These are phyloP conservation scores for Periconia sp. DNA, from an alignment of 2,329 filamentous ascomycete genomes.

Conservation along the genomic window DNA sequence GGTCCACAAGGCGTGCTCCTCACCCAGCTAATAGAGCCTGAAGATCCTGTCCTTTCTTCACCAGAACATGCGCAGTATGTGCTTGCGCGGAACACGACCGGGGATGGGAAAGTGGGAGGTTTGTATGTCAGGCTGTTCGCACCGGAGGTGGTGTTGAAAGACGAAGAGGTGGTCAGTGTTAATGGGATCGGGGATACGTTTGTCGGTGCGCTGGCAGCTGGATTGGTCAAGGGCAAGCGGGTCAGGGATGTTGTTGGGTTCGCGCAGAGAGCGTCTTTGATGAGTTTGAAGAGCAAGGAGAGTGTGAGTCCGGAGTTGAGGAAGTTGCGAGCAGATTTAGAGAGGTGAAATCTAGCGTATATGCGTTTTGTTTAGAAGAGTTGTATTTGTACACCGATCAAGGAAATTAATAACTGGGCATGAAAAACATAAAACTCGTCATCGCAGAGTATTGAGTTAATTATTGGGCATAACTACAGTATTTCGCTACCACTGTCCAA, in stretches of 20 bases:
- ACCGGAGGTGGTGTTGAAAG: slow-evolving; percentile 61
- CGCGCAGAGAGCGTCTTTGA: slow-evolving; percentile 77
- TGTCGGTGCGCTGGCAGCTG: slow-evolving; percentile 79
- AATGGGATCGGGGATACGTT: slow-evolving; percentile 96
- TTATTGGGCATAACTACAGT: no score
- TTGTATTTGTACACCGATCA: background rate
- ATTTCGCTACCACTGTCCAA: no score
- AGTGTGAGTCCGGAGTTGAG: slow-evolving; percentile 66
- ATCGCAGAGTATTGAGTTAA: no score
- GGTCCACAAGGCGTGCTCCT: slow-evolving; percentile 75
- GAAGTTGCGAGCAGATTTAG: slow-evolving; percentile 16
- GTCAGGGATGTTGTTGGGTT: slow-evolving; percentile 69
- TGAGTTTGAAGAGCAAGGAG: slow-evolving; percentile 74
- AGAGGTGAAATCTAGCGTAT: background rate
- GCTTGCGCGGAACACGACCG: slow-evolving; percentile 59
- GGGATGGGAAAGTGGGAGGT: slow-evolving; percentile 62
- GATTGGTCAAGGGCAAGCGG: slow-evolving; percentile 60
- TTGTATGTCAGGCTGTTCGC: slow-evolving; percentile 79
- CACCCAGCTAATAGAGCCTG: slow-evolving; percentile 67
- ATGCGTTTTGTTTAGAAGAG: no score
- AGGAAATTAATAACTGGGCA: no score
- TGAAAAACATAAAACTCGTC: no score
- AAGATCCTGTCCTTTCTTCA: slow-evolving; percentile 67
- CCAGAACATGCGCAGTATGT: slow-evolving; percentile 69
- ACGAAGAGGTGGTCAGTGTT: slow-evolving; percentile 75